Evolutionary conservation across 2,329 filamentous ascomycete genomes (phyloP).

Genomic region (Tolypocladium nubicola): DNA sequence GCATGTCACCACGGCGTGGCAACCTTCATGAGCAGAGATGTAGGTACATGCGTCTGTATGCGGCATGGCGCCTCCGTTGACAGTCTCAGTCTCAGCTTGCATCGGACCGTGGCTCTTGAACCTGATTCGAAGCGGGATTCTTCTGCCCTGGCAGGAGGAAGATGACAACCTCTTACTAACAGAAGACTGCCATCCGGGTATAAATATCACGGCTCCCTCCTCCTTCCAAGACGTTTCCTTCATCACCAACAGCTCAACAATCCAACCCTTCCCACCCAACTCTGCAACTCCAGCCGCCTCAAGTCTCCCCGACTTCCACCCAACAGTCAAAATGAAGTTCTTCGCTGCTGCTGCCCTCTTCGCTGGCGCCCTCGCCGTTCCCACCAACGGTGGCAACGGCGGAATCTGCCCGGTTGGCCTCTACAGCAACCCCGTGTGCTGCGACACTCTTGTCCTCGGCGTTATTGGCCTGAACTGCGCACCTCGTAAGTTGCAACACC

Average conservation of each 20-base stretch:
- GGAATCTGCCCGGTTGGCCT: conserved; percentile 3
- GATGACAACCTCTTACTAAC: neutral
- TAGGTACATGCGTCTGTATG: neutral
- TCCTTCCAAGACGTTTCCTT: neutral
- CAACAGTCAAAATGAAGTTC: conserved; percentile 10
- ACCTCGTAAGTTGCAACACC: conserved; percentile 1
- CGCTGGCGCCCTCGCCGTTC: conserved; percentile 7
- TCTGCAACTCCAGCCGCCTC: neutral
- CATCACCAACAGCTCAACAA: neutral
- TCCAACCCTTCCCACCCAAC: neutral
- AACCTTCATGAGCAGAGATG: neutral
- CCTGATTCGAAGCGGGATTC: neutral
- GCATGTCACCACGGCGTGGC: neutral
- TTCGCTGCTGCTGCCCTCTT: conserved; percentile 7
- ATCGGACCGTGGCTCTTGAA: neutral
- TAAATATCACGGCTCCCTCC: neutral
- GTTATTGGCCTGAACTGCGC: conserved; percentile 6
- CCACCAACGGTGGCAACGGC: neutral
- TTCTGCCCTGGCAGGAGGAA: neutral
- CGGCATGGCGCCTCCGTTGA: neutral
- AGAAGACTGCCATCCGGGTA: neutral
- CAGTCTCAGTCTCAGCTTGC: neutral
- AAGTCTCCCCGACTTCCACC: neutral
- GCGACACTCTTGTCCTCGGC: conserved; percentile 5
- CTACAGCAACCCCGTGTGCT: conserved; percentile 7